phyloP scores from a whole-genome alignment of 2,329 filamentous ascomycete genomes.

The Phaeophleospora eucalypticola region DNA sequence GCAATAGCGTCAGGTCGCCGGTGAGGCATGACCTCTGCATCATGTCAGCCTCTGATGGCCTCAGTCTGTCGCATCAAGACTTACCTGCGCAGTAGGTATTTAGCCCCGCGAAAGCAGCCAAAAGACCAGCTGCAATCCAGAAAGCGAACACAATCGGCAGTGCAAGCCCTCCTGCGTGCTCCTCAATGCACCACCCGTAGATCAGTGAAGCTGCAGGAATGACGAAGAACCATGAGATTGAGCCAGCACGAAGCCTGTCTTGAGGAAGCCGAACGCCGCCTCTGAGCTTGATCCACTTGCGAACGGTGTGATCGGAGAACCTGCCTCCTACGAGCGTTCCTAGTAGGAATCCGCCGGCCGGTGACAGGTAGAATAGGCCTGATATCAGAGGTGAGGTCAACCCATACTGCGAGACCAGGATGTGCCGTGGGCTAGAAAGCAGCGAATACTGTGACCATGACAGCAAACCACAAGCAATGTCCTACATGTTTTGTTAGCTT shows the following conservation, averaged over 20 bases:
- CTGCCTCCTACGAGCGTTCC: conserved; percentile 65
- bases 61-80: neutral
- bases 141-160: conserved; percentile 67
- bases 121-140: conserved; percentile 63
- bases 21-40: conserved; percentile 64
- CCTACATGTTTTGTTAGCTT: conserved; percentile 20
- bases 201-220: conserved; percentile 58
- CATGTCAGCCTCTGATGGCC: neutral
- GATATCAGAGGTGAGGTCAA: conserved; percentile 61
- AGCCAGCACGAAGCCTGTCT: conserved; percentile 58
- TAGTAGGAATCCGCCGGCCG: conserved; percentile 61
- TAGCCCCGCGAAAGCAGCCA: conserved; percentile 67
- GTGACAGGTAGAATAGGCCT: conserved; percentile 67
- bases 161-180: conserved; percentile 48
- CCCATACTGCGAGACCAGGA: conserved; percentile 66
- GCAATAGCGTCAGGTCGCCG: conserved; percentile 64
- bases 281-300: conserved; percentile 56
- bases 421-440: conserved; percentile 61
- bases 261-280: conserved; percentile 58
- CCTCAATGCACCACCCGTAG: conserved; percentile 60
- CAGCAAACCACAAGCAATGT: conserved; percentile 56
- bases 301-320: conserved; percentile 64
- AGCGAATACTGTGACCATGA: conserved; percentile 71
- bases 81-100: conserved; percentile 66
- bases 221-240: conserved; percentile 51